Evolutionary conservation across 257 asterid species (phyloP).

Genomic region (Verbascum thapsus): DNA sequence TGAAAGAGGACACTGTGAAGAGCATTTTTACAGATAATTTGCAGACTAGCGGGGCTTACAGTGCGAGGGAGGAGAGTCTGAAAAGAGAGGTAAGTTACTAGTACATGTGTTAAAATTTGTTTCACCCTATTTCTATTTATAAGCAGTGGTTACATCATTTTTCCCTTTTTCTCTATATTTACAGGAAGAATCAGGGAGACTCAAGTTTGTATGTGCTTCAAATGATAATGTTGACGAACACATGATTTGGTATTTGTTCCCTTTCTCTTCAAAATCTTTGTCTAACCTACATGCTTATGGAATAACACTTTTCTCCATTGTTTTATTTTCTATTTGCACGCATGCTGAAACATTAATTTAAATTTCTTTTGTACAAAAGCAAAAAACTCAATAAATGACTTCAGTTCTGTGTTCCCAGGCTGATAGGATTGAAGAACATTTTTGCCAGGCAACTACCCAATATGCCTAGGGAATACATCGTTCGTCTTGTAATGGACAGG

Average conservation of each 20-base stretch:
- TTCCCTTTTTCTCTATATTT: conserved; percentile 26
- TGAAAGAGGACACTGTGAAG: conserved; percentile 76
- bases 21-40: conserved; percentile 73
- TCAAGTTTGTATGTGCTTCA: conserved; percentile 83
- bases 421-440: conserved; percentile 93
- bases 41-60: conserved; percentile 95
- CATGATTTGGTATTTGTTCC: conserved; percentile 81
- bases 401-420: conserved; percentile 51
- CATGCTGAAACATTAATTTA: too few species aligned
- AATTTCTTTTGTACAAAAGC: background rate
- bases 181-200: conserved; percentile 92
- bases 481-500: conserved; percentile 99
- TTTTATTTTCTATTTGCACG: conserved; percentile 9
- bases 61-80: conserved; percentile 89
- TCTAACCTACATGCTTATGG: conserved; percentile 12
- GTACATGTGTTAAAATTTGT: conserved; percentile 1
- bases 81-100: conserved; percentile 75
- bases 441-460: conserved; percentile 95
- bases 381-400: conserved; percentile 11
- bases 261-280: conserved; percentile 21
- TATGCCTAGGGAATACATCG: conserved; percentile 99
- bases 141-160: conserved; percentile 3
- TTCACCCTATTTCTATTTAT: background rate
- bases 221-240: conserved; percentile 85
- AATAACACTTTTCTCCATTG: background rate